A percentile compares a stretch with the other conserved stretches of the same genome.
phyloP scores from a whole-genome alignment of 1,284 basidiomycete genomes.

The Irpex sp. region DNA sequence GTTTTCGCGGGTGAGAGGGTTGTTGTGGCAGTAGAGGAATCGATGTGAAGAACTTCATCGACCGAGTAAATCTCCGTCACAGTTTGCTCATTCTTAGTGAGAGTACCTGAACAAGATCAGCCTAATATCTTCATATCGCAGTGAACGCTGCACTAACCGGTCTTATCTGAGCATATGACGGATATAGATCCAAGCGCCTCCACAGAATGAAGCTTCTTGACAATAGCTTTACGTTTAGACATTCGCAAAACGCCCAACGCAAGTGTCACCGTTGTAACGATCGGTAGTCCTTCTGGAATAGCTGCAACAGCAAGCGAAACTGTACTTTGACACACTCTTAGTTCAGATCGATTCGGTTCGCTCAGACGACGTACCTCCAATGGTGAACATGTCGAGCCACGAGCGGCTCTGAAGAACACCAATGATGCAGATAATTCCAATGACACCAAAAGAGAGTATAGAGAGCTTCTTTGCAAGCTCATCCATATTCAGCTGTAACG shows the following conservation, averaged over 20 bases:
- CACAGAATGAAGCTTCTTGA: constrained; percentile 94
- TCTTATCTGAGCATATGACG: constrained; percentile 97
- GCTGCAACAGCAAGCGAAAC: constrained; percentile 96
- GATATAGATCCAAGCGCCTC: constrained; percentile 92
- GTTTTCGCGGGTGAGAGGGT: constrained; percentile 40
- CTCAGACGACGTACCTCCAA: constrained; percentile 62
- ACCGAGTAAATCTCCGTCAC: constrained; percentile 86
- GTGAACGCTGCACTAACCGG: constrained; percentile 45
- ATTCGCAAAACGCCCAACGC: constrained; percentile 92
- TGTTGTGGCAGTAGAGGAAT: constrained; percentile 34
- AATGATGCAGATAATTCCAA: constrained; percentile 89
- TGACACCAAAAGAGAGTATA: constrained; percentile 85
- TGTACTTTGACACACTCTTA: constrained; percentile 30
- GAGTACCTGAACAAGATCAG: constrained; percentile 55
- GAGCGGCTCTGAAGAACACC: constrained; percentile 83
- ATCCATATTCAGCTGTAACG: constrained; percentile 93
- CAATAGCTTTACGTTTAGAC: constrained; percentile 92
- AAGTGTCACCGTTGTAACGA: constrained; percentile 95
- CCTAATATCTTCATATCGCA: neutral
- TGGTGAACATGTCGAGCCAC: constrained; percentile 99
- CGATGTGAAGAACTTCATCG: constrained; percentile 74
- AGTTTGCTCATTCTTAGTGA: constrained; percentile 95
- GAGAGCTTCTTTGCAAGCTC: constrained; percentile 93
- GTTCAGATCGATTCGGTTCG: neutral
- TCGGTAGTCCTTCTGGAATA: constrained; percentile 94